phyloP scores from a whole-genome alignment of 768 basidiomycete genomes.

The Lactarius trivialis region DNA sequence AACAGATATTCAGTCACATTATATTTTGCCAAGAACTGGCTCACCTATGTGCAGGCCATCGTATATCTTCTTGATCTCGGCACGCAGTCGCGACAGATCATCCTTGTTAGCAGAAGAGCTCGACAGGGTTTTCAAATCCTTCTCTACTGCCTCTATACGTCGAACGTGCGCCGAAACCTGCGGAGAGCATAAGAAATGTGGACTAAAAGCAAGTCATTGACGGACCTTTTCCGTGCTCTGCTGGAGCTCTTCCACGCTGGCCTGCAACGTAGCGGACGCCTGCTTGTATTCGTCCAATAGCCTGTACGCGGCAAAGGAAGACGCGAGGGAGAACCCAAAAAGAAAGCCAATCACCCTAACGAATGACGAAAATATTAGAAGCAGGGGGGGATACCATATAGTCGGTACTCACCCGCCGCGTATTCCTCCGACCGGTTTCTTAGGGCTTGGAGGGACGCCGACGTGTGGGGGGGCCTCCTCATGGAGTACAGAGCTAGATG shows the following conservation, averaged over 20 bases:
- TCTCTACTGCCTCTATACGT: slow-evolving; percentile 83
- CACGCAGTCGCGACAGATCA: slow-evolving; percentile 66
- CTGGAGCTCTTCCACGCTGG: slow-evolving; percentile 83
- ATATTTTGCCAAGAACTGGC: slow-evolving; percentile 24
- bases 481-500: slow-evolving; percentile 38
- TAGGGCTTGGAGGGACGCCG: slow-evolving; percentile 49
- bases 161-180: slow-evolving; percentile 79
- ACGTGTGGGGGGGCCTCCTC: slow-evolving; percentile 42
- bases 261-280: slow-evolving; percentile 80
- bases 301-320: slow-evolving; percentile 80
- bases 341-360: slow-evolving; percentile 78
- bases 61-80: slow-evolving; percentile 83
- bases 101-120: slow-evolving; percentile 68
- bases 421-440: slow-evolving; percentile 65
- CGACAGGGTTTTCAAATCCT: slow-evolving; percentile 72
- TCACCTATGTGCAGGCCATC: slow-evolving; percentile 75
- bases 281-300: slow-evolving; percentile 86
- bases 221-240: slow-evolving; percentile 73
- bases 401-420: slow-evolving; percentile 35
- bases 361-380: not conserved
- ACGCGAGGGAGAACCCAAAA: slow-evolving; percentile 86
- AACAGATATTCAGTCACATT: slow-evolving; percentile 5
- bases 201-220: not conserved
- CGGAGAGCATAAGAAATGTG: not conserved
- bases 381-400: not conserved